Evolutionary conservation across 1,284 basidiomycete genomes (phyloP), one percentile per base, ranked within the genome.

Genomic region (Boletus semigastroideus): DNA sequence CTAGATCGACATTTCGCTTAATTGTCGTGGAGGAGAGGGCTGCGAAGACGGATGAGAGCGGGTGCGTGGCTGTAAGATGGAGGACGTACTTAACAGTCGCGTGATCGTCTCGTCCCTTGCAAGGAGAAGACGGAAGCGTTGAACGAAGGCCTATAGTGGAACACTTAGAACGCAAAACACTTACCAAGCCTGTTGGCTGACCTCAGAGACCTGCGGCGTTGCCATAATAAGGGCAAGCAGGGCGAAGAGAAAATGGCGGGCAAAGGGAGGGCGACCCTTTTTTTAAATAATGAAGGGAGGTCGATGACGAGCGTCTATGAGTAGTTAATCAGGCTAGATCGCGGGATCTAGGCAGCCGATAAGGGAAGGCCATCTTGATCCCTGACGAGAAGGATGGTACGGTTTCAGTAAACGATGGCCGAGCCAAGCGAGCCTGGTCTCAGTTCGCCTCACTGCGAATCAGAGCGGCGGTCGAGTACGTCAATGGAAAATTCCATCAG

Each of bases 91-190:
- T 64, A 84, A 66, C 57, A 87, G 72, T 57, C 78, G 78, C 46
- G 73, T 74, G 55, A 87, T 72, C 48, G 80, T 76, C 45, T 86
- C 83, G 62, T 87, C 83, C 85, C 85, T 86, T 63, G 58, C 60
- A 42, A 65, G 47, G 8, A 48, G 51, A 57, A 66, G 56, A 65
- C 42, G 56, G 52, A 53, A 50, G 14, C 41, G 50, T 51, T 36
- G 49, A 46, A 63, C 63, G 42, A 68, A 67, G 42, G 48, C 51
- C 54, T 66, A 41, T 44, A 40, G 28, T 42, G 39, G 42, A 30
- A 50, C 20, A 27, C 52, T 57, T 41, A 55, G 56, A 22, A 56
- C 46, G 33, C 31, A 37, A 20, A 46, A 52, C 55, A 74, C 77
- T 68, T 53, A 84, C 83, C 83, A 86, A 59, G 81, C 72, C 65